Conservation (phyloP, 2,329 filamentous ascomycete species). For the Spiromastix sp. region DNA sequence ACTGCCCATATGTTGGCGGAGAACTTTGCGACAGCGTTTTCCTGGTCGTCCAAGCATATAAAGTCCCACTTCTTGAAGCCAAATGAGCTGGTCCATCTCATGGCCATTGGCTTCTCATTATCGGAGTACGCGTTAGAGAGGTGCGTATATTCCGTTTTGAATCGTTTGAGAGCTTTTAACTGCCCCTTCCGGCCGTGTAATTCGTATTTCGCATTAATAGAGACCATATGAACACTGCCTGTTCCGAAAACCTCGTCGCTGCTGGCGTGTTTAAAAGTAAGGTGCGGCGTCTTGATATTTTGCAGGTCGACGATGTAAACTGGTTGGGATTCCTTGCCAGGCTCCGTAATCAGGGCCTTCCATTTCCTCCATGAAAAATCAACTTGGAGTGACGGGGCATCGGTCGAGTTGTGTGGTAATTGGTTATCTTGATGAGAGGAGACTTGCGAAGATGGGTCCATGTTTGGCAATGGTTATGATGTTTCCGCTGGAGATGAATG, state of each 20-base stretch:
- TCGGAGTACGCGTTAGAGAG: constrained; percentile 16
- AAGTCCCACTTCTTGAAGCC: constrained; percentile 23
- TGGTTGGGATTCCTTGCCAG: constrained; percentile 9
- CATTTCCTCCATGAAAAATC: constrained; percentile 21
- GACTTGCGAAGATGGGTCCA: constrained; percentile 4
- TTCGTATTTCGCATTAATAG: constrained; percentile 20
- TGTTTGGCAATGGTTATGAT: too few species aligned
- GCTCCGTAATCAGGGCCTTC: constrained; percentile 14
- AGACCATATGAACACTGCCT: constrained; percentile 15
- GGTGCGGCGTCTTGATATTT: constrained; percentile 8
- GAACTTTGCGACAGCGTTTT: constrained; percentile 20
- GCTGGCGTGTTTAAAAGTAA: constrained; percentile 13
- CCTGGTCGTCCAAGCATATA: constrained; percentile 19
- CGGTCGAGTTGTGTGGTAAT: not conserved
- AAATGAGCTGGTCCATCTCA: constrained; percentile 20
- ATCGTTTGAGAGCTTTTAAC: constrained; percentile 19
- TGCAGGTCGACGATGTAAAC: constrained; percentile 17
- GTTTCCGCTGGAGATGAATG: too few species aligned
- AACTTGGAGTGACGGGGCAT: constrained; percentile 11
- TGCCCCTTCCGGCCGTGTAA: constrained; percentile 15
- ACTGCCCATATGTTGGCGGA: constrained; percentile 16
- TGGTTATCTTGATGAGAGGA: not conserved
- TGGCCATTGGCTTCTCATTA: constrained; percentile 10
- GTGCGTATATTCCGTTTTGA: constrained; percentile 19
- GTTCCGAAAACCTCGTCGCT: constrained; percentile 7